A percentile compares a stretch with the other conserved stretches of the same genome.
Conservation (phyloP, 2,329 filamentous ascomycete genomes). For the Fusarium transvaalense region DNA sequence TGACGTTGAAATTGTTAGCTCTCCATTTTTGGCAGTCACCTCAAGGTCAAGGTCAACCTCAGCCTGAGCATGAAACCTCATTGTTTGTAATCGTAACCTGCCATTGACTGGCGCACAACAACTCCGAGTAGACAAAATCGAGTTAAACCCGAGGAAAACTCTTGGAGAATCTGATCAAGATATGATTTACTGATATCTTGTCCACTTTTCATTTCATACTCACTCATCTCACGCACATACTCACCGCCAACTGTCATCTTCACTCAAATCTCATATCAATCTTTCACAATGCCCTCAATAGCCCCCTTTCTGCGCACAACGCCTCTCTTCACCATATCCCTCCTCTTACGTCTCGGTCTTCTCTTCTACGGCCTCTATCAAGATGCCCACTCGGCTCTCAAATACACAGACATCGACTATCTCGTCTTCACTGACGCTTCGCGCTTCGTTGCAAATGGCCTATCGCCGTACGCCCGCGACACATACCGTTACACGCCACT, state of each 20-base stretch:
- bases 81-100: conserved; percentile 16
- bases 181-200: conserved; percentile 29
- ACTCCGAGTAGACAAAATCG: neutral
- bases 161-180: conserved; percentile 6
- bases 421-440: conserved; percentile 97
- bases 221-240: conserved; percentile 20
- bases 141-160: neutral
- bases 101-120: conserved; percentile 32
- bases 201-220: neutral
- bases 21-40: conserved; percentile 34
- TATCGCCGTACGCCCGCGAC: conserved; percentile 86
- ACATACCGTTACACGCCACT: conserved; percentile 98
- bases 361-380: conserved; percentile 93
- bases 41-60: conserved; percentile 5
- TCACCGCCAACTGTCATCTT: conserved; percentile 48
- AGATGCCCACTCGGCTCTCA: conserved; percentile 89
- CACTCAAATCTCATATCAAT: conserved; percentile 14
- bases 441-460: conserved; percentile 75
- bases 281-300: conserved; percentile 42
- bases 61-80: conserved; percentile 7
- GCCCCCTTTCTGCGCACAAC: conserved; percentile 50
- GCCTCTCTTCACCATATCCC: conserved; percentile 68
- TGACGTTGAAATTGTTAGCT: conserved; percentile 43
- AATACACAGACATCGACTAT: conserved; percentile 99
- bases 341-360: conserved; percentile 77